phyloP scores from a whole-genome alignment of 1,284 basidiomycete species.

The Ceratobasidium sp. region DNA sequence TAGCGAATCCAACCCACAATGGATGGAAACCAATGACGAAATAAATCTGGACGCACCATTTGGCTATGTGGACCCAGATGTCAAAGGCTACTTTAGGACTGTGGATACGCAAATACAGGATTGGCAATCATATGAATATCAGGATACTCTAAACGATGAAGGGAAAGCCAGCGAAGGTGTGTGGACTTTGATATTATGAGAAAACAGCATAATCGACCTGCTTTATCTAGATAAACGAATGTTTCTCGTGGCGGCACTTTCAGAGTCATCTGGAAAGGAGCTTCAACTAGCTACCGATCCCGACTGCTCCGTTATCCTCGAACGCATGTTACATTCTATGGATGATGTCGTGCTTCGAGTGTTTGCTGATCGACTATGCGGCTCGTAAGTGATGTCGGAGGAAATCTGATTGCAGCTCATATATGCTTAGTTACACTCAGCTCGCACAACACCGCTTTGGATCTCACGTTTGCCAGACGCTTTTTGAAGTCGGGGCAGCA shows the following conservation, averaged over 20 bases:
- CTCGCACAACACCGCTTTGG: conserved; percentile 84
- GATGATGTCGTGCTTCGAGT: conserved; percentile 91
- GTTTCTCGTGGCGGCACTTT: conserved; percentile 83
- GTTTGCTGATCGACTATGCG: conserved; percentile 81
- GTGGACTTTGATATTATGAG: conserved; percentile 43
- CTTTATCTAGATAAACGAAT: conserved; percentile 69
- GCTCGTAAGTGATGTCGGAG: conserved; percentile 67
- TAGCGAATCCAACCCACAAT: conserved; percentile 48
- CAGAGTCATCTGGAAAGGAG: conserved; percentile 85
- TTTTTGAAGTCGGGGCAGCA: conserved; percentile 73
- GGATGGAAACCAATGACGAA: conserved; percentile 37
- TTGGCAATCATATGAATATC: conserved; percentile 63
- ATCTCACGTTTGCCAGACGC: conserved; percentile 90
- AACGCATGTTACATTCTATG: conserved; percentile 88
- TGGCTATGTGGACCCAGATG: conserved; percentile 83
- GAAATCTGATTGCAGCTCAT: conserved; percentile 17
- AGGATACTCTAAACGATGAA: conserved; percentile 56
- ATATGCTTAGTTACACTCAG: conserved; percentile 61
- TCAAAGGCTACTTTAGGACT: conserved; percentile 89
- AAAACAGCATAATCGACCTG: conserved; percentile 20
- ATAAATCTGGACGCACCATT: conserved; percentile 76
- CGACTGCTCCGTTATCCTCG: conserved; percentile 86
- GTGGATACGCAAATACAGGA: conserved; percentile 85
- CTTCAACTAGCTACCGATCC: conserved; percentile 88
- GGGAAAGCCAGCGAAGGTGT: conserved; percentile 77